These are phyloP conservation scores for Ceraceosorus bombacis DNA, from an alignment of 1,284 basidiomycete genomes.

Conservation along the genomic window DNA sequence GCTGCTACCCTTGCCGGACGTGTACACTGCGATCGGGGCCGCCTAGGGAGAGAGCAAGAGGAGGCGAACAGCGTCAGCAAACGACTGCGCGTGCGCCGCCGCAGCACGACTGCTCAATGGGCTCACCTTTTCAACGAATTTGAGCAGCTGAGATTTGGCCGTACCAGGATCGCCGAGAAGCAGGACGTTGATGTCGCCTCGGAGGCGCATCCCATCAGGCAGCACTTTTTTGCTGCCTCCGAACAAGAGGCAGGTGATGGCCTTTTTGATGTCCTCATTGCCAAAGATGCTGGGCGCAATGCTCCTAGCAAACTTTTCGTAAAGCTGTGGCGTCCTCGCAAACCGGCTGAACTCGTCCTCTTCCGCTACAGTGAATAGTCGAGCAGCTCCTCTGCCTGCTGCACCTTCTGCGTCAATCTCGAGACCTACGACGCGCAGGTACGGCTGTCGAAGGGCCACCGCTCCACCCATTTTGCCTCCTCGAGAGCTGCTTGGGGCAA, in stretches of 20 bases:
- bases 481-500: slow-evolving; percentile 70
- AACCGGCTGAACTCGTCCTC: slow-evolving; percentile 92
- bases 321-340: slow-evolving; percentile 79
- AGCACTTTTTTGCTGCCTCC: slow-evolving; percentile 97
- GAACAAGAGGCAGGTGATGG: slow-evolving; percentile 86
- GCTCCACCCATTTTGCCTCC: slow-evolving; percentile 34
- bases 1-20: slow-evolving; percentile 93
- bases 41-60: slow-evolving; percentile 54
- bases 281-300: slow-evolving; percentile 97
- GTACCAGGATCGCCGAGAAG: slow-evolving; percentile 95
- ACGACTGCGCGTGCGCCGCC: slow-evolving; percentile 4
- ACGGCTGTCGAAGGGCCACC: slow-evolving; percentile 84
- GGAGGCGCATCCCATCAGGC: slow-evolving; percentile 91
- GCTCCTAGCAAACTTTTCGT: slow-evolving; percentile 85
- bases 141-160: slow-evolving; percentile 91
- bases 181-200: slow-evolving; percentile 97
- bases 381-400: slow-evolving; percentile 58
- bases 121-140: slow-evolving; percentile 90
- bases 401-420: slow-evolving; percentile 66
- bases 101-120: too few relatives aligned
- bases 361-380: slow-evolving; percentile 82
- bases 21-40: slow-evolving; percentile 94
- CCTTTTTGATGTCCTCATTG: slow-evolving; percentile 94
- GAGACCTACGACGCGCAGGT: slow-evolving; percentile 84
- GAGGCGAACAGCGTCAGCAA: background rate